Base-by-base conservation (phyloP, 345 rosid genomes). In the Eucalyptus curtisii region DNA sequence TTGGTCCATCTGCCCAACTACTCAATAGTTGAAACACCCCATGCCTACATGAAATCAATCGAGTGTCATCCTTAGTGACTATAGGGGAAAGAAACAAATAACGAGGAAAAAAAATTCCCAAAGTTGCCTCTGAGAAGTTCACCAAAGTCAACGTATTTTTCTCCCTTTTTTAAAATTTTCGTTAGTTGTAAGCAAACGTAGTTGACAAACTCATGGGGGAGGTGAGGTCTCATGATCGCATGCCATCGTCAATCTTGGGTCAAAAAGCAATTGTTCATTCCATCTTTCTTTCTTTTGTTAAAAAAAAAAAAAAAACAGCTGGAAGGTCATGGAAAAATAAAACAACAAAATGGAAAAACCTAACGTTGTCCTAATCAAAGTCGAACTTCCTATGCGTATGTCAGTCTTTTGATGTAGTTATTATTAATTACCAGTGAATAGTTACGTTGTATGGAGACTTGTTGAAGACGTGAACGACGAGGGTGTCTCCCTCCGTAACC, bases 1-100 rank as follows among this genome's bases (percentile, higher is more conserved):
- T 90, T 3, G 98, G 97, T 66, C 99, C 99, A 86, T 97, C 99
- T 40, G 99, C 95, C 99, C 99, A 97, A 5, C n/a, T 90, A 88
- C 95, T 96, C 80, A 93, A 86, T 86, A 37, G 19, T n/a, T 97
- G 98, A 82, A 97, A 95, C 30, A 96, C 48, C 44, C 99, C 99
- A 53, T 97, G 99, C 99, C 99, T 97, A 85, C 76, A 79, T 87
- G 27, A 64, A 64, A n/a, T 4, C 19, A n/a, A 64, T 17, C 15
- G 40, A 64, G 40, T n/a, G 37, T 64, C 76, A n/a, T 64, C 40
- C 20, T 64, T 64, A n/a, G 40, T 33, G 10, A 64, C 76, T 64
- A n/a, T 14, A 15, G 76, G 20, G 40, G 20, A 15, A 64, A 64
- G 33, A 64, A 52, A 59, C 37, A 61, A n/a, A 14, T 27, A 49